Percentiles rank a stretch among this genome's conserved stretches.
Evolutionary conservation across 345 rosid species (phyloP).

Genomic region (Psidium guajava): DNA sequence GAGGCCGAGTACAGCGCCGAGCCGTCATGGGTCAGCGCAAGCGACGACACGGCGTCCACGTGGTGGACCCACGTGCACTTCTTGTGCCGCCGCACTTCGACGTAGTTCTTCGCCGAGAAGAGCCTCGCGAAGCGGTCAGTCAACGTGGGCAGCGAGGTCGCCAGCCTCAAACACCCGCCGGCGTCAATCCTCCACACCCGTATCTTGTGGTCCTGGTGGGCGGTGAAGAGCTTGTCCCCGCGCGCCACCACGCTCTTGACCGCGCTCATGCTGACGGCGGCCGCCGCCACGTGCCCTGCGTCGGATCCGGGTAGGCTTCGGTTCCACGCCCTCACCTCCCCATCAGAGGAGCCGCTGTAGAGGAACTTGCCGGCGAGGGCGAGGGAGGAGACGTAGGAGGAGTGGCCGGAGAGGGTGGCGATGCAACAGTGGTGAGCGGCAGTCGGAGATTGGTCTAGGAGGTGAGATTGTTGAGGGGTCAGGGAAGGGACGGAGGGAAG

Average conservation of each 20-base stretch:
- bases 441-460: not conserved
- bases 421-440: slow-evolving; percentile 20
- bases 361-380: slow-evolving; percentile 28
- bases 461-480: not conserved
- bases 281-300: not conserved
- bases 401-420: slow-evolving; percentile 35
- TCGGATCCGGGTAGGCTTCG: slow-evolving; percentile 3
- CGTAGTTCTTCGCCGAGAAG: slow-evolving; percentile 43
- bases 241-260: slow-evolving; percentile 44
- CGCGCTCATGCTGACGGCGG: slow-evolving; percentile 23
- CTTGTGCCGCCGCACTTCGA: slow-evolving; percentile 59
- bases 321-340: slow-evolving; percentile 46
- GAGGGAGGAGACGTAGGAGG: slow-evolving; percentile 48
- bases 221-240: slow-evolving; percentile 42
- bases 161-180: slow-evolving; percentile 14
- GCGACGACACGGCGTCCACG: slow-evolving; percentile 58
- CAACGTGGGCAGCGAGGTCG: slow-evolving; percentile 53
- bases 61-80: slow-evolving; percentile 71
- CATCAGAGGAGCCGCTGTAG: slow-evolving; percentile 39
- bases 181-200: slow-evolving; percentile 45
- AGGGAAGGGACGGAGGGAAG: slow-evolving; percentile 49
- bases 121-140: slow-evolving; percentile 36
- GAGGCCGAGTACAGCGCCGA: slow-evolving; percentile 62
- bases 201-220: slow-evolving; percentile 72
- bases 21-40: slow-evolving; percentile 29